These are phyloP conservation scores for Venturia nashicola DNA, from an alignment of 2,329 filamentous ascomycete species.

Conservation along the genomic window DNA sequence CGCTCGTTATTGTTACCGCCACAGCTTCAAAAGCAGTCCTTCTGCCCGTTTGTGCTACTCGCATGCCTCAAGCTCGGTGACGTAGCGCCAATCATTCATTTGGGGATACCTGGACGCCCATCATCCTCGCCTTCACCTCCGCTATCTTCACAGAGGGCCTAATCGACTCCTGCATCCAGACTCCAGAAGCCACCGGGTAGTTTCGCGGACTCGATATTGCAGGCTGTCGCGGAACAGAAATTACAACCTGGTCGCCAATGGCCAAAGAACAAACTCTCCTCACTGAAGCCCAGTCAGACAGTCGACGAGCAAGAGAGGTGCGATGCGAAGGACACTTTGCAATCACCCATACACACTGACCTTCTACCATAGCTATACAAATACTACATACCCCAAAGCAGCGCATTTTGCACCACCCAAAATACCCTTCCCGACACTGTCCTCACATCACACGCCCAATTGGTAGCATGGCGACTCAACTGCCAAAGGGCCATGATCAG, in stretches of 20 bases:
- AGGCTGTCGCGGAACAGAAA: neutral
- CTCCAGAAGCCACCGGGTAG: no score
- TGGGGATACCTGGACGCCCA: neutral
- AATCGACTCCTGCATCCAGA: neutral
- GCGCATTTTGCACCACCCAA: neutral
- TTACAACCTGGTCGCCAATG: neutral
- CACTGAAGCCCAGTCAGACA: neutral
- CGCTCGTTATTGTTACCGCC: neutral
- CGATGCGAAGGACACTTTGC: neutral
- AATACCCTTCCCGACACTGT: slow-evolving; percentile 18
- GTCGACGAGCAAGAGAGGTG: neutral
- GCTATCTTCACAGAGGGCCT: neutral
- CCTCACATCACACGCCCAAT: slow-evolving; percentile 23
- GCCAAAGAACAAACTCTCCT: neutral
- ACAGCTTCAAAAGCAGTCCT: neutral
- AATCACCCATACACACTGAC: no score
- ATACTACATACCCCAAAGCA: slow-evolving; percentile 15
- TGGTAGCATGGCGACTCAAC: slow-evolving; percentile 24
- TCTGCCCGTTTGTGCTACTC: neutral
- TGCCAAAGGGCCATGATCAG: slow-evolving; percentile 26
- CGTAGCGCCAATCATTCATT: neutral
- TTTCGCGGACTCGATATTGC: no score
- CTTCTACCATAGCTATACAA: slow-evolving; percentile 15
- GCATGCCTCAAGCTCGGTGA: neutral
- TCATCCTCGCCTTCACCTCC: neutral